phyloP scores from a whole-genome alignment of 495 filamentous ascomycete species.

The Penicillium robsamsonii region DNA sequence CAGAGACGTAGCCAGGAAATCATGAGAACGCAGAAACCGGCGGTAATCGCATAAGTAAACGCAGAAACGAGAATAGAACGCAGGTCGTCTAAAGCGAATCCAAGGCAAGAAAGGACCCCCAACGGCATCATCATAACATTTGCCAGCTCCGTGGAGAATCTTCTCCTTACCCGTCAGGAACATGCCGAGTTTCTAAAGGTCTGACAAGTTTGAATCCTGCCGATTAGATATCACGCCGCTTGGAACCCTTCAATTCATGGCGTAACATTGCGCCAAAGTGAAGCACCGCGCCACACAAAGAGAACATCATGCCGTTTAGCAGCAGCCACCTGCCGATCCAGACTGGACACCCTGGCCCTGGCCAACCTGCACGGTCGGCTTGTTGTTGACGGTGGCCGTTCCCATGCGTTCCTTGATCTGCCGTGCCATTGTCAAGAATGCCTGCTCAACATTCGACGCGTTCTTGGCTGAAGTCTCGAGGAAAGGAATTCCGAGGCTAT shows the following conservation, averaged over 20 bases:
- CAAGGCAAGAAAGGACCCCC: constrained; percentile 25
- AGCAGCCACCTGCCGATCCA: constrained; percentile 87
- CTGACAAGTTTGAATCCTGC: constrained; percentile 17
- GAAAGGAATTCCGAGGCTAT: constrained; percentile 98
- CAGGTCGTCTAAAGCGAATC: constrained; percentile 44
- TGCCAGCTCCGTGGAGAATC: constrained; percentile 11
- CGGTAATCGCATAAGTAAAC: constrained; percentile 32
- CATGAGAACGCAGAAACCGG: constrained; percentile 25
- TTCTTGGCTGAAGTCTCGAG: constrained; percentile 99
- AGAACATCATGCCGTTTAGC: constrained; percentile 57
- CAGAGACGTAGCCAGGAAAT: constrained; percentile 27
- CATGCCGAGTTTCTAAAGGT: constrained; percentile 21
- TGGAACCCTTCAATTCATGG: constrained; percentile 27
- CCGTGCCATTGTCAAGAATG: constrained; percentile 99
- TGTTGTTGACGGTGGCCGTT: constrained; percentile 95
- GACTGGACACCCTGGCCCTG: constrained; percentile 93
- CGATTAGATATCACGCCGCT: constrained; percentile 23
- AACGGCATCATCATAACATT: constrained; percentile 23
- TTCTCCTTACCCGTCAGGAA: constrained; percentile 13
- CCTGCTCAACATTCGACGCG: constrained; percentile 98
- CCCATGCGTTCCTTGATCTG: constrained; percentile 99
- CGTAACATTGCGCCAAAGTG: constrained; percentile 35
- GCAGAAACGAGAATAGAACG: constrained; percentile 29
- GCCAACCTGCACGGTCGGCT: constrained; percentile 92
- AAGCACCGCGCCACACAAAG: constrained; percentile 28